Evolutionary conservation across 805 yeast species (phyloP).

Genomic region (Nakazawaea ernobii): DNA sequence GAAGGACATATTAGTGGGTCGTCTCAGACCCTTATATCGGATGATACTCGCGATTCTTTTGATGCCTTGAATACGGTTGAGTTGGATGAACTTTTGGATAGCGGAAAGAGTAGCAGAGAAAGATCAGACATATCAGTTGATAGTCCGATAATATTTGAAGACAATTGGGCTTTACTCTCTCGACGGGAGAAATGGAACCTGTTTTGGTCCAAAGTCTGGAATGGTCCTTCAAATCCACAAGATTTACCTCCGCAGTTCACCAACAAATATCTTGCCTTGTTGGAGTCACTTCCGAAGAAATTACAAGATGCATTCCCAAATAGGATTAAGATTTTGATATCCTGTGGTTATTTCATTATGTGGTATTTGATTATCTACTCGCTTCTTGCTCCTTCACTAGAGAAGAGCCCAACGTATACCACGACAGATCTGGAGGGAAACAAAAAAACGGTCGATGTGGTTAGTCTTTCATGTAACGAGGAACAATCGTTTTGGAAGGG

Average conservation of each 20-base stretch:
- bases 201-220: slow-evolving; percentile 32
- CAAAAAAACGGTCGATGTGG: slow-evolving; percentile 23
- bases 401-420: slow-evolving; percentile 30
- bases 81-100: background rate
- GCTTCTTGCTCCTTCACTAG: slow-evolving; percentile 40
- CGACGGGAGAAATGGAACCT: slow-evolving; percentile 1
- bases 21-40: background rate
- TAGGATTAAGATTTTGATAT: slow-evolving; percentile 22
- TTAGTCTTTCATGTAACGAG: slow-evolving; percentile 43
- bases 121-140: background rate
- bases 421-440: slow-evolving; percentile 12
- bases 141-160: background rate
- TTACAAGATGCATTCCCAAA: slow-evolving; percentile 25
- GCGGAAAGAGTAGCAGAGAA: background rate
- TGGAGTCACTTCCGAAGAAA: slow-evolving; percentile 40
- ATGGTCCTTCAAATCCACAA: slow-evolving; percentile 45
- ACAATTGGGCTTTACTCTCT: background rate
- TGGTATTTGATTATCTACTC: slow-evolving; percentile 39
- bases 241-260: slow-evolving; percentile 44
- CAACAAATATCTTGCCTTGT: slow-evolving; percentile 15
- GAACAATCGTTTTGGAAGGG: slow-evolving; percentile 63
- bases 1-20: background rate
- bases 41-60: background rate
- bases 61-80: slow-evolving; percentile 1
- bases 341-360: slow-evolving; percentile 33